Evolutionary conservation across 768 basidiomycete genomes (phyloP).

Genomic region (Epithele typhae): DNA sequence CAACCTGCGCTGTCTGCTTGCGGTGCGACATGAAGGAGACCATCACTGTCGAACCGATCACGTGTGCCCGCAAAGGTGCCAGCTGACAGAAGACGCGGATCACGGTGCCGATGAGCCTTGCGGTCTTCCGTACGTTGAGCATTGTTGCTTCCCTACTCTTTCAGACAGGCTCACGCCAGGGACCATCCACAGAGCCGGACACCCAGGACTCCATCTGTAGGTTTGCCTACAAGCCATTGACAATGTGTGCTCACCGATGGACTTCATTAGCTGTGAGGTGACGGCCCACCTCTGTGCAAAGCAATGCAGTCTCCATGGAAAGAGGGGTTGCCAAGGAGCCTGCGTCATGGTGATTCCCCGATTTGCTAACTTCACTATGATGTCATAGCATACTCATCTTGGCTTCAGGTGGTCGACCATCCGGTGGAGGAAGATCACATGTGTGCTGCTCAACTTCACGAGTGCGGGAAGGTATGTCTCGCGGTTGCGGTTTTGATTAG

Average conservation of each 20-base stretch:
- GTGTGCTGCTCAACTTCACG: slow-evolving; percentile 50
- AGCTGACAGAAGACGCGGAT: slow-evolving; percentile 33
- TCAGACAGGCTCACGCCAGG: too few species aligned
- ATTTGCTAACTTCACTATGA: too few species aligned
- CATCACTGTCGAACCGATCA: slow-evolving; percentile 54
- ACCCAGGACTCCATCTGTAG: slow-evolving; percentile 52
- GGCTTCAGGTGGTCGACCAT: slow-evolving; percentile 42
- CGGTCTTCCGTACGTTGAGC: slow-evolving; percentile 40
- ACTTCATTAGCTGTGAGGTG: slow-evolving; percentile 42
- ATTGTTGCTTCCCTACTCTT: background rate
- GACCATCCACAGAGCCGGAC: slow-evolving; percentile 53
- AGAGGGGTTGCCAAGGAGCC: slow-evolving; percentile 44
- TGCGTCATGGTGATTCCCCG: slow-evolving; percentile 50
- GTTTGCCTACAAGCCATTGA: slow-evolving; percentile 10
- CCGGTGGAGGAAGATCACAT: slow-evolving; percentile 44
- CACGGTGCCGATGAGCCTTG: slow-evolving; percentile 31
- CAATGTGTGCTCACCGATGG: background rate
- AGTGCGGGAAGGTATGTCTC: slow-evolving; percentile 45
- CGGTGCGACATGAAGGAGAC: slow-evolving; percentile 37
- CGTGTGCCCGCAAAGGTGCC: slow-evolving; percentile 39
- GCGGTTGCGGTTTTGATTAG: background rate
- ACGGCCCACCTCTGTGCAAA: slow-evolving; percentile 52
- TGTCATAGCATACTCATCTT: background rate
- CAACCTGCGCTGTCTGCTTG: slow-evolving; percentile 43
- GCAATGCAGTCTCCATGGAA: slow-evolving; percentile 40